phyloP scores from a whole-genome alignment of 164 flowering plant genomes.

The Vitis rupestris region DNA sequence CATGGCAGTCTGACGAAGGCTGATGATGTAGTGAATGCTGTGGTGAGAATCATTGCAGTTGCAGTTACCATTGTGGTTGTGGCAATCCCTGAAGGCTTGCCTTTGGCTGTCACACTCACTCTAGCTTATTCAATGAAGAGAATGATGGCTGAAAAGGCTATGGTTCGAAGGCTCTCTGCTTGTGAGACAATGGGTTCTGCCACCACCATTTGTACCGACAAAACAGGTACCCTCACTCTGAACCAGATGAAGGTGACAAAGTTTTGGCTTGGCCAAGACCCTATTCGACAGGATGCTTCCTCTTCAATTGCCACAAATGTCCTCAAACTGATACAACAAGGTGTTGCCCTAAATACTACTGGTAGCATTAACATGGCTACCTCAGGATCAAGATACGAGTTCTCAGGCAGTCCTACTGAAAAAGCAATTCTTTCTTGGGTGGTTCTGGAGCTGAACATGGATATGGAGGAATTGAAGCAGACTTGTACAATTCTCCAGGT shows the following conservation, averaged over 20 bases:
- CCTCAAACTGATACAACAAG: conserved; percentile 38
- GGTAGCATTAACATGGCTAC: conserved; percentile 31
- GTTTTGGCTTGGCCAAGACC: conserved; percentile 45
- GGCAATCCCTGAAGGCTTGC: conserved; percentile 37
- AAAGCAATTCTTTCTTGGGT: conserved; percentile 65
- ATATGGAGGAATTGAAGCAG: conserved; percentile 32
- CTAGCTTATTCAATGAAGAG: conserved; percentile 40
- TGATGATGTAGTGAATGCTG: conserved; percentile 32
- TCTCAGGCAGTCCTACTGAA: conserved; percentile 71
- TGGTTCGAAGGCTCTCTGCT: conserved; percentile 37
- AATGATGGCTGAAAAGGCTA: conserved; percentile 34
- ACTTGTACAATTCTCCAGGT: conserved; percentile 32
- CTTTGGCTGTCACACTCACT: conserved; percentile 31
- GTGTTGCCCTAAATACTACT: conserved; percentile 53
- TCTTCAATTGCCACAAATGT: conserved; percentile 21
- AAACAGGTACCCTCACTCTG: conserved; percentile 56
- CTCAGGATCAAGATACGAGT: conserved; percentile 25
- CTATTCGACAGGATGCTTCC: not conserved
- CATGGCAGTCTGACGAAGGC: conserved; percentile 31
- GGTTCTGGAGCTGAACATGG: conserved; percentile 34
- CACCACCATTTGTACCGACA: conserved; percentile 29
- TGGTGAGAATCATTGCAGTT: conserved; percentile 22
- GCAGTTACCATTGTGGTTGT: conserved; percentile 32
- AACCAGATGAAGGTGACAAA: conserved; percentile 61
- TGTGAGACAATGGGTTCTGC: conserved; percentile 38